phyloP scores from a whole-genome alignment of 495 filamentous ascomycete genomes.

The Bryoglossum gracile region DNA sequence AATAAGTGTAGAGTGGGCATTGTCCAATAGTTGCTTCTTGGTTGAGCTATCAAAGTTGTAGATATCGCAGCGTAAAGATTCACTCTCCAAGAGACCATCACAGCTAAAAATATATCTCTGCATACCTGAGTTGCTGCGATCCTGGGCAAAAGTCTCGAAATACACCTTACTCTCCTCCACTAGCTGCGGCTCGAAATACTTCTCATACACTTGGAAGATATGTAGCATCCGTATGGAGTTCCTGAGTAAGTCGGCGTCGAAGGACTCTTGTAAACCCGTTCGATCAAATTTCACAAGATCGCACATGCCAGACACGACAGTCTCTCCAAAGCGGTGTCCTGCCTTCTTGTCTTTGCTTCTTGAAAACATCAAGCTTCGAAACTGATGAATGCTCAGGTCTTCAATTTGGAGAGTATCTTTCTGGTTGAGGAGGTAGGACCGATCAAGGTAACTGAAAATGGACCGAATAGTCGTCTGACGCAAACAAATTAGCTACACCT shows the following conservation, averaged over 20 bases:
- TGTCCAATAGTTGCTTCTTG: conserved; percentile 61
- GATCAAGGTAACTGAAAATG: conserved; percentile 88
- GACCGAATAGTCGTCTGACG: conserved; percentile 63
- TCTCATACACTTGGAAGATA: conserved; percentile 68
- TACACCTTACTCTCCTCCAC: conserved; percentile 57
- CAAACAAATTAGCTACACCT: conserved; percentile 1
- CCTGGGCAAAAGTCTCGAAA: conserved; percentile 56
- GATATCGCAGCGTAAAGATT: conserved; percentile 63
- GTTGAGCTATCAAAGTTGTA: conserved; percentile 79
- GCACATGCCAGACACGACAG: conserved; percentile 65
- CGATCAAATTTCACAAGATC: conserved; percentile 70
- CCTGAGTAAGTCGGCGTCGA: conserved; percentile 51
- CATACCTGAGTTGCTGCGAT: conserved; percentile 51
- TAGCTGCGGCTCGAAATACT: conserved; percentile 70
- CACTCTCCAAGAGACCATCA: conserved; percentile 56
- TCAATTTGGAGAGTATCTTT: conserved; percentile 46
- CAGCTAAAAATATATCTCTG: conserved; percentile 64
- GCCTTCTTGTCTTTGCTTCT: no score
- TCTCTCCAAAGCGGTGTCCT: conserved; percentile 36
- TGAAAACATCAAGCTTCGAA: conserved; percentile 52
- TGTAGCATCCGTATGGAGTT: conserved; percentile 75
- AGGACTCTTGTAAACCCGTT: conserved; percentile 34
- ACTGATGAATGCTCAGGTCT: conserved; percentile 51
- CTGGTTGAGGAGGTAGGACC: conserved; percentile 72
- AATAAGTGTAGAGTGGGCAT: conserved; percentile 63